Conservation (phyloP, 1,139 yeast genomes). For the Lodderomyces parapsilosis region DNA sequence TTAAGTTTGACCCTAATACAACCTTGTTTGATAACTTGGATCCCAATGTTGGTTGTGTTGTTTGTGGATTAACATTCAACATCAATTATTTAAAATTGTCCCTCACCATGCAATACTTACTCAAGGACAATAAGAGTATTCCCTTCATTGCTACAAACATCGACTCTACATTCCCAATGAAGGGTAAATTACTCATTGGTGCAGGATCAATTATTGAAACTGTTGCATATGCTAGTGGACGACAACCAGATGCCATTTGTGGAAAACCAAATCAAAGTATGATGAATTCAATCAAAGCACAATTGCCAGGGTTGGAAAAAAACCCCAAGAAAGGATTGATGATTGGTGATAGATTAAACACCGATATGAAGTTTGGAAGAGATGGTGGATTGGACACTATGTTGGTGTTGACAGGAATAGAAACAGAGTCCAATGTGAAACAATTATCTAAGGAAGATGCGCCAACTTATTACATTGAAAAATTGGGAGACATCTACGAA, state of each 20-base stretch:
- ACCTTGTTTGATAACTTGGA: conserved; percentile 50
- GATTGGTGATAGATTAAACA: conserved; percentile 94
- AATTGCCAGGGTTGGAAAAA: conserved; percentile 45
- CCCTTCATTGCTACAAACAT: conserved; percentile 92
- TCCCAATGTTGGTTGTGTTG: conserved; percentile 77
- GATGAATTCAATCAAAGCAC: conserved; percentile 86
- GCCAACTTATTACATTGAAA: conserved; percentile 72
- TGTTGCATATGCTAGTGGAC: conserved; percentile 72
- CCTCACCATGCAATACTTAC: conserved; percentile 74
- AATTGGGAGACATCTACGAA: conserved; percentile 75
- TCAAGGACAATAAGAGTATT: conserved; percentile 56
- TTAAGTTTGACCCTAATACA: conserved; percentile 33
- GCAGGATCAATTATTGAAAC: conserved; percentile 91
- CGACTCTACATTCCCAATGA: conserved; percentile 90
- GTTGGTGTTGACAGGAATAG: conserved; percentile 88
- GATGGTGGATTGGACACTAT: conserved; percentile 83
- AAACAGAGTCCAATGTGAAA: conserved; percentile 60
- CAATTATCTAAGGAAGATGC: conserved; percentile 39
- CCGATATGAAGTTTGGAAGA: conserved; percentile 90
- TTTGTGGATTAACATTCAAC: conserved; percentile 79
- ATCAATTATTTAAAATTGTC: conserved; percentile 82
- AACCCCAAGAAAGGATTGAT: conserved; percentile 71
- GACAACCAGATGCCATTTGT: conserved; percentile 65
- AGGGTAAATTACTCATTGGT: conserved; percentile 84
- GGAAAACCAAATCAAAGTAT: conserved; percentile 91